These are phyloP conservation scores for Tardiomyces blankii DNA, from an alignment of 1,139 yeast genomes.

Conservation along the genomic window DNA sequence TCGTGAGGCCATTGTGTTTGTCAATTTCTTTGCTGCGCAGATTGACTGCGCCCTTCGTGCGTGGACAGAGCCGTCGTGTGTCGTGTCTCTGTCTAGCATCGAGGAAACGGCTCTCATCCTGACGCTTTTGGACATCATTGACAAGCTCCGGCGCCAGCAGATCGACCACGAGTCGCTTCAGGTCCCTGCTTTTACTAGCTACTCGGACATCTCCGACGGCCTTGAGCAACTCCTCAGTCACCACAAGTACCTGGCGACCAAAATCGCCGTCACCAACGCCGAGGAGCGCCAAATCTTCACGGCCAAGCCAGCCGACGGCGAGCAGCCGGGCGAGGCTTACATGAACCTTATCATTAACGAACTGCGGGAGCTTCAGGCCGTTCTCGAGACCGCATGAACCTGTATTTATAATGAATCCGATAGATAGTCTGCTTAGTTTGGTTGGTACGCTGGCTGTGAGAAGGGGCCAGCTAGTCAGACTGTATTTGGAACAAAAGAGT, in stretches of 20 bases:
- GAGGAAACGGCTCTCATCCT: slow-evolving; percentile 77
- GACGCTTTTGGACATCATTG: slow-evolving; percentile 48
- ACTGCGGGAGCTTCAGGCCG: neutral
- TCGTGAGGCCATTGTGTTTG: slow-evolving; percentile 56
- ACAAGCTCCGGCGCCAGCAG: slow-evolving; percentile 12
- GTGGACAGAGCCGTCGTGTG: slow-evolving; percentile 58
- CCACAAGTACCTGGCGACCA: slow-evolving; percentile 68
- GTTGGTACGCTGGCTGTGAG: too few species aligned
- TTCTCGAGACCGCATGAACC: neutral
- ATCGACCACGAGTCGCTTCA: neutral
- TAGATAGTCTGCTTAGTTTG: too few species aligned
- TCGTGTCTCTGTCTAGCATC: slow-evolving; percentile 52
- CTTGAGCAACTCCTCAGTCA: slow-evolving; percentile 68
- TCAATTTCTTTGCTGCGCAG: slow-evolving; percentile 56
- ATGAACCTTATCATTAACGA: neutral
- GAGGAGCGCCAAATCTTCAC: slow-evolving; percentile 53
- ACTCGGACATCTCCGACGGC: slow-evolving; percentile 42
- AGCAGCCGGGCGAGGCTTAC: slow-evolving; percentile 1
- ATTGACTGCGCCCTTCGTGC: slow-evolving; percentile 46
- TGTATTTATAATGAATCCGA: too few species aligned
- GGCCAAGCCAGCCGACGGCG: slow-evolving; percentile 6
- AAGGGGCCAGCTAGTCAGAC: too few species aligned
- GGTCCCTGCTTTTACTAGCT: slow-evolving; percentile 4
- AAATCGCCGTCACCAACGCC: slow-evolving; percentile 49
- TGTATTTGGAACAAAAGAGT: too few species aligned